phyloP scores from a whole-genome alignment of 495 filamentous ascomycete genomes.

The Margaritispora aquatica region DNA sequence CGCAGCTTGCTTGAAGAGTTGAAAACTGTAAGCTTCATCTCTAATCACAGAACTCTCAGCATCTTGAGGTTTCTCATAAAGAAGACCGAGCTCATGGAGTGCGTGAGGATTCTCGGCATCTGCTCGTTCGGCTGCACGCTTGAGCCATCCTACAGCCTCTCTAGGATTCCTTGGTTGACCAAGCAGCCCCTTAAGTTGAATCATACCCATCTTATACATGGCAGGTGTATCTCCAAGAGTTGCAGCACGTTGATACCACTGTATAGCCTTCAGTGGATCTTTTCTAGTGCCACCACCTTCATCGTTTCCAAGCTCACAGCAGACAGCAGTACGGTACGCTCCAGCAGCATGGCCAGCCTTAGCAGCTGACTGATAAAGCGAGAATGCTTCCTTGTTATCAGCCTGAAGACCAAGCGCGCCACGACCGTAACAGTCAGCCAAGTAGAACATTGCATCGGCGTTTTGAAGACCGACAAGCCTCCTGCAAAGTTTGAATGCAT shows the following conservation, averaged over 20 bases:
- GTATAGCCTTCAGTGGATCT: constrained; percentile 87
- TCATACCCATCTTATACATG: constrained; percentile 98
- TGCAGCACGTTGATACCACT: constrained; percentile 95
- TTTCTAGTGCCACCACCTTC: constrained; percentile 87
- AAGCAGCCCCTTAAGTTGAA: constrained; percentile 86
- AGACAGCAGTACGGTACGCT: constrained; percentile 93
- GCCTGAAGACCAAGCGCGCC: constrained; percentile 62
- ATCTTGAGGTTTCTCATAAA: constrained; percentile 65
- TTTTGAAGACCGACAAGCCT: constrained; percentile 63
- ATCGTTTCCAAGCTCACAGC: constrained; percentile 93
- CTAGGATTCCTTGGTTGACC: constrained; percentile 78
- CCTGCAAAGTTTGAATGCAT: constrained; percentile 86
- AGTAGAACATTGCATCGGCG: constrained; percentile 86
- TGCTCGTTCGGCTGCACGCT: constrained; percentile 84
- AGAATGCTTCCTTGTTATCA: constrained; percentile 86
- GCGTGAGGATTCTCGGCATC: constrained; percentile 91
- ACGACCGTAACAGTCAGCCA: constrained; percentile 84
- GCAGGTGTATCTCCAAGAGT: constrained; percentile 84
- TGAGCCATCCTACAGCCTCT: constrained; percentile 86
- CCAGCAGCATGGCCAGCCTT: constrained; percentile 79
- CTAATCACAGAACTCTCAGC: constrained; percentile 64
- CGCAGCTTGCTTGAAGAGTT: constrained; percentile 81
- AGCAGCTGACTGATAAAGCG: constrained; percentile 87
- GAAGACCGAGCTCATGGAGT: constrained; percentile 80
- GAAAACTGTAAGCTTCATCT: constrained; percentile 71